These are phyloP conservation scores for Thelonectria discophora DNA, from an alignment of 2,329 filamentous ascomycete genomes.

Conservation along the genomic window DNA sequence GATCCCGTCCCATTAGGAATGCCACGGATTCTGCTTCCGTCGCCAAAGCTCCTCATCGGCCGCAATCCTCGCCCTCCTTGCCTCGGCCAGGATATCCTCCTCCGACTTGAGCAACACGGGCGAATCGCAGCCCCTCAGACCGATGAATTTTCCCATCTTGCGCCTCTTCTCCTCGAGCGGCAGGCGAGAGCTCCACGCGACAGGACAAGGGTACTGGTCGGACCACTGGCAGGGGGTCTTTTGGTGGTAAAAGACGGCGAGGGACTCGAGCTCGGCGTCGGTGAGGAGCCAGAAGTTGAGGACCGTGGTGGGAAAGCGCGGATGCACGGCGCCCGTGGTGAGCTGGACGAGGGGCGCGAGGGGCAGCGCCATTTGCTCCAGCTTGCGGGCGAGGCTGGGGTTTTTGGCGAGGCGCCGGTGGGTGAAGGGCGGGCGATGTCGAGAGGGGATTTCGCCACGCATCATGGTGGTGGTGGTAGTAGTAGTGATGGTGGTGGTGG, in stretches of 20 bases:
- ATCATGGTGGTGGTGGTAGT: constrained; percentile 46
- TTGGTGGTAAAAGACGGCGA: constrained; percentile 80
- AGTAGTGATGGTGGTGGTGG: background rate
- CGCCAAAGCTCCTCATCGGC: constrained; percentile 59
- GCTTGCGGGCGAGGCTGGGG: constrained; percentile 66
- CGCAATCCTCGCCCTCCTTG: constrained; percentile 48
- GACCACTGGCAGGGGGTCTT: constrained; percentile 64
- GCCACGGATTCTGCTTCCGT: constrained; percentile 53
- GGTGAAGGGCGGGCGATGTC: constrained; percentile 44
- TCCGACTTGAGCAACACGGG: constrained; percentile 53
- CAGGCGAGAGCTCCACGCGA: constrained; percentile 66
- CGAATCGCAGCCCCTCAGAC: constrained; percentile 65
- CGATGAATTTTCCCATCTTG: constrained; percentile 78
- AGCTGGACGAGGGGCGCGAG: constrained; percentile 74
- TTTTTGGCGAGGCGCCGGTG: constrained; percentile 52
- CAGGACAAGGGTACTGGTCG: constrained; percentile 71
- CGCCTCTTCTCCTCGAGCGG: constrained; percentile 73
- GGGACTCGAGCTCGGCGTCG: constrained; percentile 72
- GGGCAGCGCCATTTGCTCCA: constrained; percentile 70
- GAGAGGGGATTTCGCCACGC: constrained; percentile 45
- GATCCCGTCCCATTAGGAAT: background rate
- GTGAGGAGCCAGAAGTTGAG: constrained; percentile 80
- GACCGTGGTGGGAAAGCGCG: constrained; percentile 70
- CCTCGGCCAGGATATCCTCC: constrained; percentile 58
- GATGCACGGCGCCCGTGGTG: constrained; percentile 68